Conservation (phyloP, 176 grass and related monocot genomes). For the Olyra latifolia region DNA sequence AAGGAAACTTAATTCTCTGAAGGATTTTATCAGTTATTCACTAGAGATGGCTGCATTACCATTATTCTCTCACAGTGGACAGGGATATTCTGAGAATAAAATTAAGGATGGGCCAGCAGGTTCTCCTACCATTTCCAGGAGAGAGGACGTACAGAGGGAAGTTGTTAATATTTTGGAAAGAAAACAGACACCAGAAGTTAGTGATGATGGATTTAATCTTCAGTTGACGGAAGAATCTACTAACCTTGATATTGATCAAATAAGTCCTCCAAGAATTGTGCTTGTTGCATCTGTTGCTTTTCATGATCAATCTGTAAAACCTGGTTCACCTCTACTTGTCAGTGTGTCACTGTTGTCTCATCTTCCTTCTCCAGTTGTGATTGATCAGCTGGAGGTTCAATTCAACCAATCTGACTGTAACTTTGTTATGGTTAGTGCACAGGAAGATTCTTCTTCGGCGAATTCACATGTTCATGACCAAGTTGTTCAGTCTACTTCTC, state of each 20-base stretch:
- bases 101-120: slow-evolving; percentile 70
- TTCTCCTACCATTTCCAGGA: slow-evolving; percentile 67
- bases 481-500: slow-evolving; percentile 45
- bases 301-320: slow-evolving; percentile 90
- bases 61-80: slow-evolving; percentile 49
- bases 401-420: slow-evolving; percentile 90
- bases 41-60: slow-evolving; percentile 96
- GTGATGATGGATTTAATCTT: slow-evolving; percentile 37
- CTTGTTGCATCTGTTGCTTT: slow-evolving; percentile 82
- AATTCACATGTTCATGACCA: slow-evolving; percentile 33
- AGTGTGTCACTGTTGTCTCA: slow-evolving; percentile 90
- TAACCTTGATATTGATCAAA: slow-evolving; percentile 75
- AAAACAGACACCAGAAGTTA: slow-evolving; percentile 34
- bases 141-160: slow-evolving; percentile 71
- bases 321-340: slow-evolving; percentile 58
- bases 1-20: slow-evolving; percentile 64
- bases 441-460: slow-evolving; percentile 39
- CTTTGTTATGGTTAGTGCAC: slow-evolving; percentile 62
- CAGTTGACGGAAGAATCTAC: slow-evolving; percentile 48
- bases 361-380: slow-evolving; percentile 61
- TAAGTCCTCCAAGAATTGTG: slow-evolving; percentile 75
- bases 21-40: slow-evolving; percentile 85
- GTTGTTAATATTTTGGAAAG: slow-evolving; percentile 45
- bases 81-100: slow-evolving; percentile 44
- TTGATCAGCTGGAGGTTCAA: slow-evolving; percentile 86